Evolutionary conservation across 768 basidiomycete species (phyloP).

Genomic region (Hebeloma cylindrosporum): DNA sequence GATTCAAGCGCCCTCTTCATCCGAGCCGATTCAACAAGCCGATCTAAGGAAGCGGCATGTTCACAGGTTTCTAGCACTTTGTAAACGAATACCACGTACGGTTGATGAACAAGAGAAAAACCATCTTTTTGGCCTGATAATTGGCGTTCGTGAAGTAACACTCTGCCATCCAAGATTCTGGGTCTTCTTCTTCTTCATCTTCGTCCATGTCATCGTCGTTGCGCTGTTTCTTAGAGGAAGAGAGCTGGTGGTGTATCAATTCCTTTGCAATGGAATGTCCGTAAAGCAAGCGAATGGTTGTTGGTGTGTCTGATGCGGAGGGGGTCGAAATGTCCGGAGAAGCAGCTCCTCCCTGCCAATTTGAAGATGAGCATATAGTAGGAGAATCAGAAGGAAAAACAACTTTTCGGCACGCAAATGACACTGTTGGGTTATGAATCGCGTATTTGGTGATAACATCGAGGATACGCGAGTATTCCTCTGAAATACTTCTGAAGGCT

Average conservation of each 20-base stretch:
- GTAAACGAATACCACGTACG: conserved; percentile 48
- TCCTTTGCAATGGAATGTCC: conserved; percentile 80
- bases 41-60: conserved; percentile 50
- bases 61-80: background rate
- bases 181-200: conserved; percentile 33
- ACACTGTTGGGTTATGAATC: conserved; percentile 84
- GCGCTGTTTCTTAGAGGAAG: conserved; percentile 30
- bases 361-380: background rate
- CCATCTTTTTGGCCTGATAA: conserved; percentile 83
- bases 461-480: conserved; percentile 89
- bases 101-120: conserved; percentile 92
- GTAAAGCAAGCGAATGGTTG: conserved; percentile 80
- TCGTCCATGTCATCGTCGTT: conserved; percentile 28
- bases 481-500: conserved; percentile 79
- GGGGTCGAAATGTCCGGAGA: conserved; percentile 84
- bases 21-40: conserved; percentile 84
- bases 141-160: conserved; percentile 84
- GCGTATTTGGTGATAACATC: conserved; percentile 94
- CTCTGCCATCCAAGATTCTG: conserved; percentile 67
- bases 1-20: conserved; percentile 88
- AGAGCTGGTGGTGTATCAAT: conserved; percentile 49
- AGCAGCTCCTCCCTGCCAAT: conserved; percentile 61
- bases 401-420: conserved; percentile 93
- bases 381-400: background rate
- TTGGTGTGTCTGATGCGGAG: conserved; percentile 56